Evolutionary conservation across 2,329 filamentous ascomycete genomes (phyloP), one percentile per base, ranked within the genome.

Genomic region (Talaromyces sp.): DNA sequence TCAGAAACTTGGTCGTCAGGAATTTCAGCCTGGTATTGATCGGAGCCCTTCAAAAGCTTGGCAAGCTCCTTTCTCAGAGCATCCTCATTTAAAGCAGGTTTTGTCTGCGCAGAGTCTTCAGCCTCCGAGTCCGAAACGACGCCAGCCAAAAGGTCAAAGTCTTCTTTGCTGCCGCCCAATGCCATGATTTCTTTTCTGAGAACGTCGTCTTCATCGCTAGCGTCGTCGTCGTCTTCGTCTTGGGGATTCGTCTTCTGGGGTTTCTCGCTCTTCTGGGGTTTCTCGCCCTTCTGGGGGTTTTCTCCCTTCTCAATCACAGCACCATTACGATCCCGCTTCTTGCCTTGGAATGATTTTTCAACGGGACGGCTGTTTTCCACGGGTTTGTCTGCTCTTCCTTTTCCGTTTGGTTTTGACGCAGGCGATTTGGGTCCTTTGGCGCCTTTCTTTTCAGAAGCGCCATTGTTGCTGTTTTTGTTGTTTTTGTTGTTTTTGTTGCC

Each of bases 111-210:
- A 31, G 59, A 64, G 53, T 68, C 76, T 67, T 81, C 80, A 14
- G 79, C 68, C 65, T 82, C 80, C 14, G 78, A 79, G 52, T 79
- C 79, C 0, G 80, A 82, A 52, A 76, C 73, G 23, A 77, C 70
- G 58, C 71, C 77, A 27, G 74, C 78, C 62, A 82, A 67, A 28
- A 82, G 68, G 54, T 80, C 75, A 61, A 80, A 70, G 65, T 82
- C 79, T 57, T 82, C 81, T 65, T 81, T 73, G n/a, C 76, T 81
- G 55, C 80, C 80, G 34, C 80, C 80, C 58, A 82, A 73, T 5
- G 75, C 75, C 63, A 79, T 63, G 63, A 82, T 78, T 63, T 81
- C 79, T 62, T 76, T 71, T 56, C 75, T 71, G 44, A 81, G 69
- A 40, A 68, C 67, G 65, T 76, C 71, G 36, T 73, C 68, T 4